Percentiles rank a stretch among this genome's conserved stretches.
phyloP scores from a whole-genome alignment of 2,329 filamentous ascomycete genomes.

The Hymenoscyphus repandus region DNA sequence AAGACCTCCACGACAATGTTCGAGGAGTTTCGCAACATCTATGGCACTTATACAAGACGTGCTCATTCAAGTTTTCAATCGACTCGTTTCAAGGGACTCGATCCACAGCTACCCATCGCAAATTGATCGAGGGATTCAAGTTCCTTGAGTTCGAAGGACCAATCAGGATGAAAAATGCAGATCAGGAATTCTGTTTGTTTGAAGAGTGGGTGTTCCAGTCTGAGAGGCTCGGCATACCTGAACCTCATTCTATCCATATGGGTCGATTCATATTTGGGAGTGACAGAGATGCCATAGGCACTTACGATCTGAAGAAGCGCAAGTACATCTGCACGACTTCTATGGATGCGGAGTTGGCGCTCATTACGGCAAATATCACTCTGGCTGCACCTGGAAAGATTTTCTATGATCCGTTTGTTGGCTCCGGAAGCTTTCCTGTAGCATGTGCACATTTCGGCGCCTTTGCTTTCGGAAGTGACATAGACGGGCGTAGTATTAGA shows the following conservation, averaged over 20 bases:
- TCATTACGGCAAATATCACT: conserved; percentile 88
- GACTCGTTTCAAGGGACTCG: conserved; percentile 78
- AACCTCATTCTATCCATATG: conserved; percentile 61
- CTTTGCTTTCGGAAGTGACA: conserved; percentile 78
- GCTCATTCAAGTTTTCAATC: conserved; percentile 77
- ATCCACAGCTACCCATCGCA: conserved; percentile 54
- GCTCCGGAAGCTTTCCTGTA: conserved; percentile 87
- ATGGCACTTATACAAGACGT: conserved; percentile 60
- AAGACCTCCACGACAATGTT: conserved; percentile 63
- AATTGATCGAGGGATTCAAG: conserved; percentile 74
- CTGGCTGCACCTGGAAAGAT: conserved; percentile 76
- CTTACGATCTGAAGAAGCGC: conserved; percentile 87
- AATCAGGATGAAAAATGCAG: conserved; percentile 69
- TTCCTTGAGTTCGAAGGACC: conserved; percentile 75
- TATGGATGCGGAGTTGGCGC: conserved; percentile 91
- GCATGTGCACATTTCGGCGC: conserved; percentile 90
- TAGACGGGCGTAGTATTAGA: conserved; percentile 83
- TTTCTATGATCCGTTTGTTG: conserved; percentile 93
- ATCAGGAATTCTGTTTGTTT: conserved; percentile 72
- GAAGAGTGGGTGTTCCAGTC: conserved; percentile 68
- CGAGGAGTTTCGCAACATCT: conserved; percentile 50
- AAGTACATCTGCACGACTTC: conserved; percentile 92
- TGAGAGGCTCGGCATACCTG: conserved; percentile 41
- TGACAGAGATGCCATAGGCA: conserved; percentile 61
- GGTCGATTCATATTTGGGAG: conserved; percentile 66